Evolutionary conservation across 768 basidiomycete genomes (phyloP).

Genomic region (Rhizopogon vinicolor): DNA sequence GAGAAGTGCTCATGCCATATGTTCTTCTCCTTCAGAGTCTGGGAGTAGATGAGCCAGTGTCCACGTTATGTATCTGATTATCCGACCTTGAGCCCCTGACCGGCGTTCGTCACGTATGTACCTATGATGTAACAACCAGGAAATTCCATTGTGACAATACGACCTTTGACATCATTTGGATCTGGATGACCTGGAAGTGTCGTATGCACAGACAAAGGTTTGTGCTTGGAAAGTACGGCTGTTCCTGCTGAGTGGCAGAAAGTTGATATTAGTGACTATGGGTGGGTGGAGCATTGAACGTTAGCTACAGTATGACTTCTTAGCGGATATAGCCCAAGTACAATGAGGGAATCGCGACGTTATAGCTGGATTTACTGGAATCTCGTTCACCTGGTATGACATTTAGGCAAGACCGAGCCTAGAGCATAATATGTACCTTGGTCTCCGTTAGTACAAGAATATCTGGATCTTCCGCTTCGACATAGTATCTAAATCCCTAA

Average conservation of each 20-base stretch:
- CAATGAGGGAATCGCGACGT: conserved; percentile 59
- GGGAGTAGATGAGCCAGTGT: conserved; percentile 3
- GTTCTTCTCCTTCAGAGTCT: conserved; percentile 77
- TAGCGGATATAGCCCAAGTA: conserved; percentile 73
- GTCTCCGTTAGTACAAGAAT: conserved; percentile 83
- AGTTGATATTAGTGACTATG: not conserved
- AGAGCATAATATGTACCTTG: conserved; percentile 41
- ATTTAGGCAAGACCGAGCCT: conserved; percentile 1
- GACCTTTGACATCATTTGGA: conserved; percentile 59
- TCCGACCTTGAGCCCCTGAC: conserved; percentile 63
- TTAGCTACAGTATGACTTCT: conserved; percentile 71
- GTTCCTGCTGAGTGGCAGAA: conserved; percentile 59
- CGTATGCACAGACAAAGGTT: conserved; percentile 61
- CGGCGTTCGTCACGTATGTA: conserved; percentile 86
- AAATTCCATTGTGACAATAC: conserved; percentile 82
- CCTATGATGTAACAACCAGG: conserved; percentile 63
- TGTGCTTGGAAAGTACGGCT: conserved; percentile 72
- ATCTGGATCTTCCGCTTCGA: conserved; percentile 85
- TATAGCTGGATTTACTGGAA: conserved; percentile 55
- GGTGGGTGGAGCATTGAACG: not conserved
- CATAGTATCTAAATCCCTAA: conserved; percentile 77
- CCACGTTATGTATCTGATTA: not conserved
- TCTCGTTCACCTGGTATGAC: conserved; percentile 58
- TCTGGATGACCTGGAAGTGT: conserved; percentile 76
- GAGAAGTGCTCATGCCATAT: conserved; percentile 79